Base-by-base conservation (phyloP, 345 rosid genomes). In the Arabis hirsuta region DNA sequence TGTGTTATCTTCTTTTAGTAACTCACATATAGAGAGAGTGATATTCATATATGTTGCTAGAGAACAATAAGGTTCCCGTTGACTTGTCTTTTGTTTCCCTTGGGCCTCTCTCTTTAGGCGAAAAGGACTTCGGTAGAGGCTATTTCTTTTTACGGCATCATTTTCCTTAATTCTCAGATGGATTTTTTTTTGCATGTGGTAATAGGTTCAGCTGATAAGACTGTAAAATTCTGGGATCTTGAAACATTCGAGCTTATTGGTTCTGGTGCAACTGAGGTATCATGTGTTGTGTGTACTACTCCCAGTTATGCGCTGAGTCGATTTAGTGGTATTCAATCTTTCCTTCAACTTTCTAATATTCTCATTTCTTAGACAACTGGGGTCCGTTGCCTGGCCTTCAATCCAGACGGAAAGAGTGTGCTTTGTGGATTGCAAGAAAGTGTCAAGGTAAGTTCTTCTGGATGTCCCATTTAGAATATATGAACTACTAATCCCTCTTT, bases 221-320 rank as follows among this genome's bases (percentile, higher is more conserved):
- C 99, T 41, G 95, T 96, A 13, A 96, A 92, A 81, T 96, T 88
- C 76, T 96, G 96, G 98, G 99, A 96, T 83, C 98, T 96, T 63
- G 99, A 92, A 80, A 90, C 97, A 48, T 96, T 96, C 72, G 99
- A 96, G 83, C 86, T 90, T 38, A 92, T 92, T 69, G 97, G 92
- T 77, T 86, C 98, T 55, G 87, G 92, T 73, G 98, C 90, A 67
- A 88, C 94, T 32, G 98, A 92, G 99, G 99, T 96, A 86, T 53
- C 52, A 79, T 56, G 47, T 71, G 78, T 58, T 43, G 24, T 63
- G 32, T 67, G 14, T 26, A 61, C 52, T 61, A 11, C 62, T 57
- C 46, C 50, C 14, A 39, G 5, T 63, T 62, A 44, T 48, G 11
- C 16, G 0, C 51, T 68, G 51, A 47, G 32, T 62, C 22, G 14